Base-by-base conservation (phyloP, 495 filamentous ascomycete species). In the Talaromyces thailandensis region DNA sequence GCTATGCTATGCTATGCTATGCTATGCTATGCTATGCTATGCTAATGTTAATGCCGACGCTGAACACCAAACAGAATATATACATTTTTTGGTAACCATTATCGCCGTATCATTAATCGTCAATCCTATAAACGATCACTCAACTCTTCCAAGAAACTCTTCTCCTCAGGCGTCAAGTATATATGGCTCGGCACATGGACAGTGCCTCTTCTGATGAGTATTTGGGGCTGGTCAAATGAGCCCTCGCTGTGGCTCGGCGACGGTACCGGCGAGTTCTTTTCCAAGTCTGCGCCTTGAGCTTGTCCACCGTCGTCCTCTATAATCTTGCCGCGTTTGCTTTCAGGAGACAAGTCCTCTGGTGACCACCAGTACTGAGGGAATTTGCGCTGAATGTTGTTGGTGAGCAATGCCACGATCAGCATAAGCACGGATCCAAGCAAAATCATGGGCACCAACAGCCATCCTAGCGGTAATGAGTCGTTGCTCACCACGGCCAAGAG, bases 331-430 rank as follows among this genome's bases (percentile, higher is more conserved):
- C 29, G 55, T 8, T 18, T 57, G 29, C 55, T 23, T n/a, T 11
- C 16, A 3, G 51, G 60, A 1, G 66, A 60, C 8, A 79, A 63
- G n/a, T 71, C 66, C 16, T 69, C 66, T 6, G 75, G 65, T 5
- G 77, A 78, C 75, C 76, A 78, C 92, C 92, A 96, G 68, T 89
- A 95, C 16, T 85, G 67, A 1, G 92, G 92, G 66, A 85, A 96
- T 53, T 83, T 80, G 25, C 91, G 77, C 68, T 88, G 84, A 14
- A 93, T 74, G 66, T 96, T 96, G 65, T 93, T 92, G 50, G 92
- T 67, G 16, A 93, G 45, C 58, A 90, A 72, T 0, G 88, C 90
- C 0, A 85, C 81, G 1, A 66, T 69, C 51, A 88, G 73, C 84
- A 94, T 91, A 48, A 96, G 65, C 1, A 65, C 68, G 43, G 81